Percentiles rank a stretch among this genome's conserved stretches.
Conservation (phyloP, 768 basidiomycete genomes). For the Sistotremastrum suecicum region DNA sequence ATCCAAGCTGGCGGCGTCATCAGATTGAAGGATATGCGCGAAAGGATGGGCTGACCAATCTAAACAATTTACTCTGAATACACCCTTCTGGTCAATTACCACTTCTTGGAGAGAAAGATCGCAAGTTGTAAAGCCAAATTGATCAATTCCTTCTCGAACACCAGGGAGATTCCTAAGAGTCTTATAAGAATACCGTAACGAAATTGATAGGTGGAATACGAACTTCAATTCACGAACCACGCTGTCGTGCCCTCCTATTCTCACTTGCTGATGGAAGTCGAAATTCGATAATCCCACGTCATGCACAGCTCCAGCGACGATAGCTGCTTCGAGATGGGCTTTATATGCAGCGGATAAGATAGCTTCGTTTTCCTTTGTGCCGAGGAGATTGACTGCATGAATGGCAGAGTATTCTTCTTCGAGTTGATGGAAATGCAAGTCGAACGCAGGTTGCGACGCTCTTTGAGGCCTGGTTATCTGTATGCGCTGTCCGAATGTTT, state of each 20-base stretch:
- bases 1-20: slow-evolving; percentile 51
- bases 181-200: background rate
- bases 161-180: slow-evolving; percentile 37
- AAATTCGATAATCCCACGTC: slow-evolving; percentile 74
- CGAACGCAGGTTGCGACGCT: slow-evolving; percentile 94
- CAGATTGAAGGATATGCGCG: slow-evolving; percentile 1
- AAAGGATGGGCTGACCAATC: slow-evolving; percentile 53
- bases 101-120: slow-evolving; percentile 50
- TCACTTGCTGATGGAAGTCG: slow-evolving; percentile 84
- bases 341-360: slow-evolving; percentile 71
- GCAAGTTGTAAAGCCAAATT: slow-evolving; percentile 76
- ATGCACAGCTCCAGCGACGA: slow-evolving; percentile 42
- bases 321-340: slow-evolving; percentile 43
- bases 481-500: slow-evolving; percentile 88
- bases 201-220: slow-evolving; percentile 2
- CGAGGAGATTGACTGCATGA: slow-evolving; percentile 86
- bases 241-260: slow-evolving; percentile 74
- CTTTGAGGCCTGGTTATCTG: slow-evolving; percentile 86
- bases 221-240: slow-evolving; percentile 63
- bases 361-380: slow-evolving; percentile 85
- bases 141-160: slow-evolving; percentile 34
- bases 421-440: slow-evolving; percentile 80
- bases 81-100: slow-evolving; percentile 81
- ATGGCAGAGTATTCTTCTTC: slow-evolving; percentile 73
- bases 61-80: slow-evolving; percentile 89